Evolutionary conservation across 805 yeast species (phyloP), one percentile per base, ranked within the genome.

Genomic region (Metschnikowia picachoensis): DNA sequence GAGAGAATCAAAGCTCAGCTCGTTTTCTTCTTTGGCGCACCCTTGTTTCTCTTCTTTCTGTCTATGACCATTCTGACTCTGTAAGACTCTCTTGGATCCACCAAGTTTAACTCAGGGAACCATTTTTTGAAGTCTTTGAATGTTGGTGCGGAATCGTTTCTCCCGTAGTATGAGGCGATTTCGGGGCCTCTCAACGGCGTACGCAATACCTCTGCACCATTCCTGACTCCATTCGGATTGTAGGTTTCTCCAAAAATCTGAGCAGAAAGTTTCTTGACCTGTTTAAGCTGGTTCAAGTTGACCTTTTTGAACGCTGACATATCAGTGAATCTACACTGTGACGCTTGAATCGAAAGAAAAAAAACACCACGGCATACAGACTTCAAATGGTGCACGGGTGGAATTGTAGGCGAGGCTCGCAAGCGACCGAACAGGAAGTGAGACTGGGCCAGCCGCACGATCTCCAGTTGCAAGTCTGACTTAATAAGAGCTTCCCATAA

Each of bases 1-100:
- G 33, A 14, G 16, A 13, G 31, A 20, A 20, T 14, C 25, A 3
- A 30, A 9, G 16, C 43, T 43, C 44, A 59, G 44, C 60, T 55
- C 29, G 58, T 50, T 68, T 77, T 79, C 74, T 87, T 87, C 73
- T 83, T 79, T 57, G 94, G 95, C 11, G 94, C 89, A 65, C 92
- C 91, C 67, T 87, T 87, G 67, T 88, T 91, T 79, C 94, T 85
- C 77, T 85, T 83, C 74, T 82, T 86, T 66, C 87, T 76, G 46
- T 68, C 73, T 30, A 60, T 80, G 17, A 80, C 82, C 79, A 81
- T 81, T 48, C 72, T 76, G 50, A 84, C 60, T 66, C 95, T 76
- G 65, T 83, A 82, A 36, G 75, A 79, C 62, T 87, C 95, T 49
- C 78, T 80, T 44, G 84, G 85, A 55, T 85, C 85, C 6, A 76